These are phyloP conservation scores for Eremochloa ophiuroides DNA, from an alignment of 176 grass and related monocot genomes.

Conservation along the genomic window DNA sequence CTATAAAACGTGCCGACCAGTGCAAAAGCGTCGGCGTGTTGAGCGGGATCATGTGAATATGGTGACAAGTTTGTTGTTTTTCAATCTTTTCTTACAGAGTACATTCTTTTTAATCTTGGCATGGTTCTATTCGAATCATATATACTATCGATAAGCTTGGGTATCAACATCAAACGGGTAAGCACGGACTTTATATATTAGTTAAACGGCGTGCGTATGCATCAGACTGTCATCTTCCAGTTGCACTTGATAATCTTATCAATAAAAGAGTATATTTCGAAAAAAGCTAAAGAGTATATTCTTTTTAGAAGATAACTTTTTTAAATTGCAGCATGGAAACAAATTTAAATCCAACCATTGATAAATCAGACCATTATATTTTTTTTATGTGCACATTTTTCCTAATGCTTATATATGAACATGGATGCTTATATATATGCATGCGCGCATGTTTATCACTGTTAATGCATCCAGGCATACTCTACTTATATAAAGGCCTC, in stretches of 20 bases:
- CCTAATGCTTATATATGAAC: too few relatives aligned
- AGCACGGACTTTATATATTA: not conserved
- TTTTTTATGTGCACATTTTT: too few relatives aligned
- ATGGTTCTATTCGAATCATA: not conserved
- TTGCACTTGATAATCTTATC: not conserved
- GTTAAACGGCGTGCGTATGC: not conserved
- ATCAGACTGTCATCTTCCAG: not conserved
- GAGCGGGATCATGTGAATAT: slow-evolving; percentile 6
- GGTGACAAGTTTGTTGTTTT: not conserved
- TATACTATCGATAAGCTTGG: not conserved
- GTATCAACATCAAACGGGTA: not conserved
- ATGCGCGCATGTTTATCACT: too few relatives aligned
- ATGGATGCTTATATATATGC: too few relatives aligned
- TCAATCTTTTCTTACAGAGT: not conserved
- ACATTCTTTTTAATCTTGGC: not conserved
- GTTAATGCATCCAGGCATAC: too few relatives aligned
- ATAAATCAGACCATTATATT: too few relatives aligned
- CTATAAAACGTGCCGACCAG: not conserved
- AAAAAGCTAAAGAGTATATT: too few relatives aligned
- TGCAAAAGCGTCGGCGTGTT: not conserved
- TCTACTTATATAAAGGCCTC: too few relatives aligned
- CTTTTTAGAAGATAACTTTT: too few relatives aligned
- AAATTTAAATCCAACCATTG: too few relatives aligned
- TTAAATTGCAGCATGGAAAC: too few relatives aligned
- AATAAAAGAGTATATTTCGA: not conserved